phyloP scores from a whole-genome alignment of 305 asterid genomes.

The Euphrasia arctica region DNA sequence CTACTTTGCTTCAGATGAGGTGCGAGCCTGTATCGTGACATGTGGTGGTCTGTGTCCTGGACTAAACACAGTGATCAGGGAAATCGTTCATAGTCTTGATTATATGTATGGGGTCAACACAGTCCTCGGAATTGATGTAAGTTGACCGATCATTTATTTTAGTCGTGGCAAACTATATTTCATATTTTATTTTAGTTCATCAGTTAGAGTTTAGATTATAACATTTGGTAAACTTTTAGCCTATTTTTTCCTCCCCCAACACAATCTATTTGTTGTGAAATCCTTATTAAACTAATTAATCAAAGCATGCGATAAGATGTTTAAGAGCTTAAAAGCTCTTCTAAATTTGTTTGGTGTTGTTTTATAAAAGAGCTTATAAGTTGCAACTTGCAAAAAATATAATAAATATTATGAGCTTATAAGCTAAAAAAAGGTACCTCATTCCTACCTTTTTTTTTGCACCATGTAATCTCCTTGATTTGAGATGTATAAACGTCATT shows the following conservation, averaged over 20 bases:
- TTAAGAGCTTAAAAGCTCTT: too few relatives aligned
- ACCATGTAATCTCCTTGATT: too few relatives aligned
- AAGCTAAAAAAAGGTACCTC: too few relatives aligned
- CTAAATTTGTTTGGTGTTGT: too few relatives aligned
- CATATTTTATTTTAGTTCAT: conserved; percentile 4
- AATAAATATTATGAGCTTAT: too few relatives aligned
- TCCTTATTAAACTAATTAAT: background rate
- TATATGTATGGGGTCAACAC: conserved; percentile 83
- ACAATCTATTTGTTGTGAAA: background rate
- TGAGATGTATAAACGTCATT: too few relatives aligned
- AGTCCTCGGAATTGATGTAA: conserved; percentile 93
- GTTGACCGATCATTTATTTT: conserved; percentile 34
- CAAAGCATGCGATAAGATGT: background rate
- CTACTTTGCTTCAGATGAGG: conserved; percentile 80
- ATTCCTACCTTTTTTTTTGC: too few relatives aligned
- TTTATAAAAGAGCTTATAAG: too few relatives aligned
- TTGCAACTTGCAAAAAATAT: too few relatives aligned
- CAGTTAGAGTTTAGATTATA: background rate
- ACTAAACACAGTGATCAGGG: conserved; percentile 93
- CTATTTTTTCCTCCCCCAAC: conserved; percentile 2
- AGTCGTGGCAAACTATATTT: conserved; percentile 16
- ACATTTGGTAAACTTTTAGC: conserved; percentile 18
- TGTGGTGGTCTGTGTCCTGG: conserved; percentile 99
- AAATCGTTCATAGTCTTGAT: conserved; percentile 80
- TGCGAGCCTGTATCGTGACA: conserved; percentile 89